Evolutionary conservation across 495 filamentous ascomycete species (phyloP).

Genomic region (Trichoderma asperelloides): DNA sequence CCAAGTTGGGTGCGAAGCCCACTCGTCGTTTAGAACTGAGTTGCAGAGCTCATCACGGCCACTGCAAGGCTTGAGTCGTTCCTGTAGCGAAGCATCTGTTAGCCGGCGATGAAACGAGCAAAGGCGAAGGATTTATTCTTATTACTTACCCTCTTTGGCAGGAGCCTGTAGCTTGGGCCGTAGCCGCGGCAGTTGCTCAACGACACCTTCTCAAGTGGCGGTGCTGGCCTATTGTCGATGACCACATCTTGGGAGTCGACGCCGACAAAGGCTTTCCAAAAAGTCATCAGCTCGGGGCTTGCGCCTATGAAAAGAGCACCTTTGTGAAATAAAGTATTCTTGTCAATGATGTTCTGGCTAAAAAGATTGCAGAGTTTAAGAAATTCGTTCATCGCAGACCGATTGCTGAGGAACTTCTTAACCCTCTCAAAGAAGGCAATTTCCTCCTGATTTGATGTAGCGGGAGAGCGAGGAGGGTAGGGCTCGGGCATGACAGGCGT

Average conservation of each 20-base stretch:
- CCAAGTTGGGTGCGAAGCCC: slow-evolving; percentile 99
- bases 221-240: slow-evolving; percentile 68
- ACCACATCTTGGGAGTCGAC: slow-evolving; percentile 63
- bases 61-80: slow-evolving; percentile 78
- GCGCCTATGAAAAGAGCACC: slow-evolving; percentile 78
- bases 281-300: slow-evolving; percentile 77
- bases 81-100: slow-evolving; percentile 26
- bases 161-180: slow-evolving; percentile 86
- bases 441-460: slow-evolving; percentile 60
- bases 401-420: slow-evolving; percentile 91
- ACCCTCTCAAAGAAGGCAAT: slow-evolving; percentile 90
- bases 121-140: neutral
- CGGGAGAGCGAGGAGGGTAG: slow-evolving; percentile 60
- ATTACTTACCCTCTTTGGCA: slow-evolving; percentile 63
- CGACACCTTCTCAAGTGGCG: slow-evolving; percentile 66
- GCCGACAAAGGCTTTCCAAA: slow-evolving; percentile 71
- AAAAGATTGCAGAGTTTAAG: slow-evolving; percentile 92
- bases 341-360: slow-evolving; percentile 81
- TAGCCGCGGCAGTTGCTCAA: slow-evolving; percentile 88
- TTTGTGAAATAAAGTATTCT: slow-evolving; percentile 67
- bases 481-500: slow-evolving; percentile 82
- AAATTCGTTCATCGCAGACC: slow-evolving; percentile 86
- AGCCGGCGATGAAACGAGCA: neutral
- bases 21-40: slow-evolving; percentile 89
- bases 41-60: slow-evolving; percentile 91